These are phyloP conservation scores for Auriculariales sp. DNA, from an alignment of 768 basidiomycete genomes.

Conservation along the genomic window DNA sequence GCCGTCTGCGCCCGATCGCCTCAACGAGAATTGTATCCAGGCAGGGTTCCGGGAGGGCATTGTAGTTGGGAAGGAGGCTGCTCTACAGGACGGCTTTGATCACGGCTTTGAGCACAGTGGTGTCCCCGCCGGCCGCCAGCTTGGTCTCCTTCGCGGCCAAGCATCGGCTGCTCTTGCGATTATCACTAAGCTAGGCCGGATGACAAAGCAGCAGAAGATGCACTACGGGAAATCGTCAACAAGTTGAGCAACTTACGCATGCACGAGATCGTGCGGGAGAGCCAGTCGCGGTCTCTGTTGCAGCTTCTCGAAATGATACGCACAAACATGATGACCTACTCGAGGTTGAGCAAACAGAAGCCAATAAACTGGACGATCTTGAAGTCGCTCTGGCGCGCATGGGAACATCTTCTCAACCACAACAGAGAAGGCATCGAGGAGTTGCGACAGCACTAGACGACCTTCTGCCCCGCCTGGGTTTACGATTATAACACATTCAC, in stretches of 20 bases:
- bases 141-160: slow-evolving; percentile 66
- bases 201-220: slow-evolving; percentile 17
- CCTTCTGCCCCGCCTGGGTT: neutral
- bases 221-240: slow-evolving; percentile 38
- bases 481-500: too few species aligned
- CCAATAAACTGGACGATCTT: neutral
- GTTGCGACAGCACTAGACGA: neutral
- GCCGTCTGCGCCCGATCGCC: slow-evolving; percentile 1
- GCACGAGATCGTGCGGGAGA: slow-evolving; percentile 35
- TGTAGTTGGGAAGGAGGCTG: slow-evolving; percentile 75
- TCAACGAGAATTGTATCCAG: slow-evolving; percentile 30
- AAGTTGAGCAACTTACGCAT: slow-evolving; percentile 48
- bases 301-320: too few species aligned
- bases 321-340: neutral
- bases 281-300: neutral
- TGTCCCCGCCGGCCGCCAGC: slow-evolving; percentile 55
- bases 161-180: slow-evolving; percentile 48
- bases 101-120: slow-evolving; percentile 62
- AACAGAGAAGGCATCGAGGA: neutral
- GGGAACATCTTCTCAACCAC: neutral
- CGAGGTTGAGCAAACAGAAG: neutral
- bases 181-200: slow-evolving; percentile 20
- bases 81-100: slow-evolving; percentile 85
- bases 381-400: neutral
- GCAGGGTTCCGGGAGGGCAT: slow-evolving; percentile 96